Percentiles rank a stretch among this genome's conserved stretches.
Evolutionary conservation across 2,329 filamentous ascomycete species (phyloP).

Genomic region (Aureobasidium sp.): DNA sequence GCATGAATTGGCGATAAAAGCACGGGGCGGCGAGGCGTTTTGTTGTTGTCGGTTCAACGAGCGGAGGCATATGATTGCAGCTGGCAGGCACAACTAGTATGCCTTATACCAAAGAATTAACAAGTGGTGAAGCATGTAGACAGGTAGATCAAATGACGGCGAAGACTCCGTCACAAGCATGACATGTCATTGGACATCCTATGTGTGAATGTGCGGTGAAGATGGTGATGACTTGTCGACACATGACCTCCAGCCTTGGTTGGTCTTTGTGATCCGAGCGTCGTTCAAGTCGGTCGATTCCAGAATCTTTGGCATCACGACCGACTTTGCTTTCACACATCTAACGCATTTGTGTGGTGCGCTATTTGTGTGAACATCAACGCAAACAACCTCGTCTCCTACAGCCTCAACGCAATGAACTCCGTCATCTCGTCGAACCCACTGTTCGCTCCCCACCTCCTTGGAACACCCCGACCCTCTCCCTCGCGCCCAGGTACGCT

Average conservation of each 20-base stretch:
- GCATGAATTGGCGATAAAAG: not conserved
- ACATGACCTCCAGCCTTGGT: not conserved
- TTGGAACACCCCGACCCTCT: slow-evolving; percentile 51
- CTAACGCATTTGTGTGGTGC: slow-evolving; percentile 11
- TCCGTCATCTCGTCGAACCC: slow-evolving; percentile 49
- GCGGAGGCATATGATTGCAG: not conserved
- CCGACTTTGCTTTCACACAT: not conserved
- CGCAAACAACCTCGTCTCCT: not conserved
- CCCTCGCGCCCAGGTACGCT: slow-evolving; percentile 50
- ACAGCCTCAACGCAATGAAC: slow-evolving; percentile 43
- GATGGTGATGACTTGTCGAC: not conserved
- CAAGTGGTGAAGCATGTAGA: not conserved
- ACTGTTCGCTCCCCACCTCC: slow-evolving; percentile 52
- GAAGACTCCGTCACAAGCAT: not conserved
- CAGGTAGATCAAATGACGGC: not conserved
- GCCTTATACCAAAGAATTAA: not conserved
- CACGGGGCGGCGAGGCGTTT: slow-evolving; percentile 5
- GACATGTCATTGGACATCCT: not conserved
- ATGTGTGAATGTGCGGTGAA: not conserved
- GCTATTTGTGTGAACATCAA: slow-evolving; percentile 1
- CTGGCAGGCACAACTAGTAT: not conserved
- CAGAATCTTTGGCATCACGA: not conserved
- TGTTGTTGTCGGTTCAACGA: slow-evolving; percentile 6
- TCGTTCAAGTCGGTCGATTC: not conserved
- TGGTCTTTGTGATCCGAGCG: not conserved